Conservation (phyloP, 345 rosid species). For the Angophora floribunda region DNA sequence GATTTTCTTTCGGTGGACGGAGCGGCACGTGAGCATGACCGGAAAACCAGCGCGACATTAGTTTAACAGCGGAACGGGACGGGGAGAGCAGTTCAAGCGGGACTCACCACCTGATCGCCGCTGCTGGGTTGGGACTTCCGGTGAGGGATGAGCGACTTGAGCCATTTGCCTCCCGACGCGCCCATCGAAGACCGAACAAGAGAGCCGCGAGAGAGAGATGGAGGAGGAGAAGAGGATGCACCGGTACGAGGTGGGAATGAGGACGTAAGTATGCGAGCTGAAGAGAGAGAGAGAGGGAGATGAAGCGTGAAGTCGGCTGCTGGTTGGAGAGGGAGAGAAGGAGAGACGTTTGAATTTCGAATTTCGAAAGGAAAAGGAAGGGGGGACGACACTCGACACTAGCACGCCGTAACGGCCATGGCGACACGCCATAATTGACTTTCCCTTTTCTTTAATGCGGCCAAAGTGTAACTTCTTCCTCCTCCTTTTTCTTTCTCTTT, state of each 20-base stretch:
- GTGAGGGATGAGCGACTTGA: constrained; percentile 2
- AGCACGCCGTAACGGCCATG: background rate
- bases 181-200: background rate
- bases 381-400: too few relatives aligned
- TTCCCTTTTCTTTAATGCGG: background rate
- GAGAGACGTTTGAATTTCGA: constrained; percentile 1
- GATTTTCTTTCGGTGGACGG: background rate
- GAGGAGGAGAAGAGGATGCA: background rate
- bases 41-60: background rate
- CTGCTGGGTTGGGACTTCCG: background rate
- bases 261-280: background rate
- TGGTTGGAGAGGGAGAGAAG: background rate
- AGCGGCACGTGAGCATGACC: background rate
- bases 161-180: constrained; percentile 1
- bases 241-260: background rate
- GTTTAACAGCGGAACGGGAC: background rate
- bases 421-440: background rate
- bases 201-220: background rate
- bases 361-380: background rate
- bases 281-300: background rate
- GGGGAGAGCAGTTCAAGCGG: background rate
- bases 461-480: background rate
- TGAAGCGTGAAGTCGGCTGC: background rate
- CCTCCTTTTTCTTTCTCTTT: background rate
- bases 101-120: constrained; percentile 17